Evolutionary conservation across 495 filamentous ascomycete genomes (phyloP), one percentile per base, ranked within the genome.

Genomic region (Cudoniella acicularis): DNA sequence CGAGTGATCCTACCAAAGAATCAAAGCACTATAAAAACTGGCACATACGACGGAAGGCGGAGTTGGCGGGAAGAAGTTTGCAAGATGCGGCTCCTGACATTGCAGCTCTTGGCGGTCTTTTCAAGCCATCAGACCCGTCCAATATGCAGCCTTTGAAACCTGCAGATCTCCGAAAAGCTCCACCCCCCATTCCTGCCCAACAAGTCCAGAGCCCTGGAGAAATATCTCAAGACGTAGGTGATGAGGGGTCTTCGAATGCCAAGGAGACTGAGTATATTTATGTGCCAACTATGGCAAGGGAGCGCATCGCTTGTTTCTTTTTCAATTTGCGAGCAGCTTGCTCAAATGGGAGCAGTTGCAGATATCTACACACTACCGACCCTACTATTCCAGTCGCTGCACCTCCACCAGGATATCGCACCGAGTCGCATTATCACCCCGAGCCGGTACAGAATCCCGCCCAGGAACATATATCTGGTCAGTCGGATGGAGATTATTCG

Each of bases 1-100:
- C 62, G 3, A 26, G 47, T 1, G 53, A 61, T 49, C 47, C 56
- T 13, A 47, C 13, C 0, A 59, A 61, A 27, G 26, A 46, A 11
- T 53, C 53, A 18, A 65, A 63, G 46, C 48, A 17, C 17, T 67
- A 56, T 20, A 42, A 8, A 4, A 67, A 60, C 20, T 57, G 54
- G 49, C 56, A 46, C 25, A 46, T 67, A 1, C 18, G 18, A 17
- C 40, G 56, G n/a, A 67, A 63, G 22, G 65, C 62, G 25, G 26
- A 64, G 43, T n/a, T 62, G 21, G 54, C 58, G 17, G 56, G 24
- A 46, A 36, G 62, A 58, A 56, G 41, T 1, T 25, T 54, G 16
- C 59, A 59, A 23, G 65, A 67, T 24, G 25, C 25, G 17, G 59
- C 59, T n/a, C 65, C 65, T 11, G 59, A 67, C 53, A 13, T 65